Evolutionary conservation across 768 basidiomycete species (phyloP).

Genomic region (Psilocybe sp.): DNA sequence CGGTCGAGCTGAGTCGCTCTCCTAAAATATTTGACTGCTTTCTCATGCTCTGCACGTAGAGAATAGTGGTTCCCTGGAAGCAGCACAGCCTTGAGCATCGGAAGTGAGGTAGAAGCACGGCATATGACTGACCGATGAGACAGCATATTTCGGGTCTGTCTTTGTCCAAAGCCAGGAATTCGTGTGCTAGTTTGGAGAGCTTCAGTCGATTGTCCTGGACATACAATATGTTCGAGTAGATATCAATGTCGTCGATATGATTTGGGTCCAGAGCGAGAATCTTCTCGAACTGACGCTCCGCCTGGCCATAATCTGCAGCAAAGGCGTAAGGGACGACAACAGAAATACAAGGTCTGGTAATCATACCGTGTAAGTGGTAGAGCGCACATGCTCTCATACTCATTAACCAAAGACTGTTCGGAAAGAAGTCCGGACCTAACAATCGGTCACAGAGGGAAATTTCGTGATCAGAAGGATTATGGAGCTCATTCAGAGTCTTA

Average conservation of each 20-base stretch:
- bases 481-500: conserved; percentile 85
- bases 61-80: conserved; percentile 94
- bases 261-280: conserved; percentile 81
- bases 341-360: background rate
- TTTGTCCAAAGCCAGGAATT: conserved; percentile 85
- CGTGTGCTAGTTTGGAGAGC: conserved; percentile 87
- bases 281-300: conserved; percentile 81
- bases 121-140: conserved; percentile 70
- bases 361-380: conserved; percentile 87
- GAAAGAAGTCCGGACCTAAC: conserved; percentile 68
- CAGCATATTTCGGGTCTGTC: conserved; percentile 96
- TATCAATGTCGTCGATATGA: conserved; percentile 91
- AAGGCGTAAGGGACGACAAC: conserved; percentile 3
- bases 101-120: background rate
- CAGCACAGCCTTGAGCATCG: conserved; percentile 1
- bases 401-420: conserved; percentile 82
- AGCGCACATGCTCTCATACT: conserved; percentile 81
- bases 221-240: conserved; percentile 95
- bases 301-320: conserved; percentile 77
- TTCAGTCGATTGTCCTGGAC: conserved; percentile 89
- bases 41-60: conserved; percentile 88
- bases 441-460: conserved; percentile 79
- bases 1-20: conserved; percentile 94
- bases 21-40: conserved; percentile 93
- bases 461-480: conserved; percentile 86